Evolutionary conservation across 805 yeast species (phyloP).

Genomic region (Kodamaea nitidulidarum): DNA sequence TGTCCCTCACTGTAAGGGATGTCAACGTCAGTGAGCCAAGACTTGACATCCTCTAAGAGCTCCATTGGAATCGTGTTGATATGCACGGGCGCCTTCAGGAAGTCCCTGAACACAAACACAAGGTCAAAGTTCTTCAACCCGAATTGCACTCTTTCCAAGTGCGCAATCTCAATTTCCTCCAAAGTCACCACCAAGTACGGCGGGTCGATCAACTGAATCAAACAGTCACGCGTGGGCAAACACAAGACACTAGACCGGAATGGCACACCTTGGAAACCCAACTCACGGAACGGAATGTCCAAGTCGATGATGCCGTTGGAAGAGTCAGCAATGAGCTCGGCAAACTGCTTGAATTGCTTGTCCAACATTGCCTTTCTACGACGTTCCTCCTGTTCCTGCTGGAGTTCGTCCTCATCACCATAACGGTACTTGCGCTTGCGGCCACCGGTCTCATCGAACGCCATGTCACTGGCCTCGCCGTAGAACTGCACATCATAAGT

Average conservation of each 20-base stretch:
- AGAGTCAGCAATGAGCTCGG: constrained; percentile 86
- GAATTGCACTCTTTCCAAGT: constrained; percentile 94
- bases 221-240: constrained; percentile 96
- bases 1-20: constrained; percentile 93
- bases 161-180: constrained; percentile 90
- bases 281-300: constrained; percentile 91
- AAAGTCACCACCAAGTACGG: constrained; percentile 91
- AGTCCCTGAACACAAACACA: constrained; percentile 95
- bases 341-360: constrained; percentile 84
- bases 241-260: constrained; percentile 89
- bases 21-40: constrained; percentile 97
- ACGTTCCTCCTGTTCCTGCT: constrained; percentile 98
- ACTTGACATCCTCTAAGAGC: constrained; percentile 84
- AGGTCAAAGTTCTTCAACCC: constrained; percentile 94
- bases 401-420: constrained; percentile 97
- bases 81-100: constrained; percentile 80
- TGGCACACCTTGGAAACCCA: constrained; percentile 97
- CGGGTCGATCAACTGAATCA: constrained; percentile 89
- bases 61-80: constrained; percentile 94
- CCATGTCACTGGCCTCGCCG: constrained; percentile 93
- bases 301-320: constrained; percentile 80
- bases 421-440: constrained; percentile 83
- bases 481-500: constrained; percentile 94
- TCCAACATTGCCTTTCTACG: constrained; percentile 85
- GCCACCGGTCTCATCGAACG: constrained; percentile 95